These are phyloP conservation scores for Diplosphaera chodatii DNA, from an alignment of 139 green algal genomes.

Conservation along the genomic window DNA sequence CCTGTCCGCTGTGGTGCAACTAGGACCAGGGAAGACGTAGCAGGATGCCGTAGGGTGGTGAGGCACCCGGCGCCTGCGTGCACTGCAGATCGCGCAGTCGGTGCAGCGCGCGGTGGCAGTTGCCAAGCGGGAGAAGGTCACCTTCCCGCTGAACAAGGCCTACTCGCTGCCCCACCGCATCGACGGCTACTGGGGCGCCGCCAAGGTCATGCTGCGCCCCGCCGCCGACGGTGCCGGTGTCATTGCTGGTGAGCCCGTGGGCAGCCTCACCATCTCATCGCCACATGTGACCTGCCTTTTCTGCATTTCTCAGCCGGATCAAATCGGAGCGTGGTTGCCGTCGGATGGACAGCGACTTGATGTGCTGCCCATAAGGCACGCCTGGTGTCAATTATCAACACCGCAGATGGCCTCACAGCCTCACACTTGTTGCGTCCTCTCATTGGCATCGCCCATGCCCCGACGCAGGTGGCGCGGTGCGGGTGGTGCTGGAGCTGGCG, in stretches of 20 bases:
- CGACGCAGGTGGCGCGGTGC: slow-evolving; percentile 76
- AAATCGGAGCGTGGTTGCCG: no score
- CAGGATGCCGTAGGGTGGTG: no score
- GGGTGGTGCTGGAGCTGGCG: slow-evolving; percentile 85
- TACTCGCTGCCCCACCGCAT: slow-evolving; percentile 76
- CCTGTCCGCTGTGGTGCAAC: no score
- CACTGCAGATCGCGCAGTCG: slow-evolving; percentile 27
- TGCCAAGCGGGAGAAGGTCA: slow-evolving; percentile 62
- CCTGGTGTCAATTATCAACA: no score
- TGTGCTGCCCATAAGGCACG: no score
- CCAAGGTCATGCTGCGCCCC: slow-evolving; percentile 77
- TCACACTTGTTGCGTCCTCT: no score
- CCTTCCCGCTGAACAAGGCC: slow-evolving; percentile 50
- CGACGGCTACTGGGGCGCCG: slow-evolving; percentile 76
- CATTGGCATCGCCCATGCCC: background rate
- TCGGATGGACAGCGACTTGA: no score
- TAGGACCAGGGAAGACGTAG: no score
- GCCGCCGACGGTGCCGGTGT: slow-evolving; percentile 85
- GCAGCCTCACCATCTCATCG: background rate
- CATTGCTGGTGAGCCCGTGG: slow-evolving; percentile 7
- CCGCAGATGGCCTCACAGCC: no score
- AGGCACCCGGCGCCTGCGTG: no score
- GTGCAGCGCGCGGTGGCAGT: slow-evolving; percentile 76
- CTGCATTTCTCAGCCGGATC: no score
- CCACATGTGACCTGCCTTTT: no score